Percentiles rank a stretch among this genome's conserved stretches.
These are phyloP conservation scores for Abrus pulchellus DNA, from an alignment of 306 rosid species.

Conservation along the genomic window DNA sequence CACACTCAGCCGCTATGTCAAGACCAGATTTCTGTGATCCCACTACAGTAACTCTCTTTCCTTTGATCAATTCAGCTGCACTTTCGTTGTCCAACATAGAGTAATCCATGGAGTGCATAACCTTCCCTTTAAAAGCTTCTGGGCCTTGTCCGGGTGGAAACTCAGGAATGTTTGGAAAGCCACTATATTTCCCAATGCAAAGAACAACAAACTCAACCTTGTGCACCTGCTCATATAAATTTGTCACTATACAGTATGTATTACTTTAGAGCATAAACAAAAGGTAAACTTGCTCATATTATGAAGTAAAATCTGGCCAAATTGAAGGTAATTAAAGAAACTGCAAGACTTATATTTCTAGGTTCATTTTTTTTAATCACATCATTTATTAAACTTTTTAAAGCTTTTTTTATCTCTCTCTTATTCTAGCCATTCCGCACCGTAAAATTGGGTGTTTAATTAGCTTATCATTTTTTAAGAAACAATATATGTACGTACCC, in stretches of 20 bases:
- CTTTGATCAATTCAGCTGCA: constrained; percentile 56
- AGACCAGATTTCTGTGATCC: constrained; percentile 68
- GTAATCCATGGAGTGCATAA: constrained; percentile 69
- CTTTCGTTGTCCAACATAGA: constrained; percentile 49
- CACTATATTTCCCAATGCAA: constrained; percentile 66
- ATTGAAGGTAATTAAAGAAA: neutral
- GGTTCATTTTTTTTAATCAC: no score
- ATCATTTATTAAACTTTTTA: no score
- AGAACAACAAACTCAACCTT: constrained; percentile 66
- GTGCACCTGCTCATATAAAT: constrained; percentile 50
- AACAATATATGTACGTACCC: neutral
- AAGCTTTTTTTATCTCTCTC: no score
- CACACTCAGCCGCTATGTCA: constrained; percentile 68
- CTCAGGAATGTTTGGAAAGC: constrained; percentile 63
- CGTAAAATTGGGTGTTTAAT: no score
- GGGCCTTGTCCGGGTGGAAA: constrained; percentile 61
- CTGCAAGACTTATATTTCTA: no score
- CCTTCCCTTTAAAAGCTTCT: constrained; percentile 60
- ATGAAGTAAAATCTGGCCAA: neutral
- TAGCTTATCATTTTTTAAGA: no score
- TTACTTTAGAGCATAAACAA: neutral
- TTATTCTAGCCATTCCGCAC: no score
- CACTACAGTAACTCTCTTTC: constrained; percentile 52
- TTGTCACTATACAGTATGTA: neutral
- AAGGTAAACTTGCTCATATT: neutral